These are phyloP conservation scores for Penicillium antarcticum DNA, from an alignment of 495 filamentous ascomycete genomes.

Conservation along the genomic window DNA sequence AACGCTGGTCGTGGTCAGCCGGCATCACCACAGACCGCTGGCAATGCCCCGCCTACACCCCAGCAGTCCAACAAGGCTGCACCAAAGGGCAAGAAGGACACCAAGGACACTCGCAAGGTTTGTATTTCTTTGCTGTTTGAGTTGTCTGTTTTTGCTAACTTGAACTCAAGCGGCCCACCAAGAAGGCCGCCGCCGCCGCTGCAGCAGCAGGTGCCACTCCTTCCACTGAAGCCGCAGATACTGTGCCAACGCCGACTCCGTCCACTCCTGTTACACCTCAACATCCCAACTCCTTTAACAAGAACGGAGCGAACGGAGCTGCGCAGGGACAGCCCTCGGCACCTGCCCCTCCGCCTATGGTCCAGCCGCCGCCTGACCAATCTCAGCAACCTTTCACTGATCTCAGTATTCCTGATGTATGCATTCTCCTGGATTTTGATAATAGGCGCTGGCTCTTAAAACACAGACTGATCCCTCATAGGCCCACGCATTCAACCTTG, in stretches of 20 bases:
- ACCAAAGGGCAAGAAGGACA: slow-evolving; percentile 78
- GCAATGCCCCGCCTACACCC: slow-evolving; percentile 83
- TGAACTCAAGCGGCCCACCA: slow-evolving; percentile 38
- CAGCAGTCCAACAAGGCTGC: slow-evolving; percentile 71
- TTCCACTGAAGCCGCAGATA: slow-evolving; percentile 64
- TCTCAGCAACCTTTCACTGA: slow-evolving; percentile 37
- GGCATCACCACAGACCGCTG: slow-evolving; percentile 72
- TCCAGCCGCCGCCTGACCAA: slow-evolving; percentile 45
- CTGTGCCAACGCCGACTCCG: slow-evolving; percentile 73
- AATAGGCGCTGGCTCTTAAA: neutral
- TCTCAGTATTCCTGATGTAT: slow-evolving; percentile 40
- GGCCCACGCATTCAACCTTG: slow-evolving; percentile 48
- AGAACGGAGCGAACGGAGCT: slow-evolving; percentile 50
- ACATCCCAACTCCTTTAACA: slow-evolving; percentile 61
- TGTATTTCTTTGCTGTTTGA: slow-evolving; percentile 24
- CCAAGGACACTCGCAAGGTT: slow-evolving; percentile 76
- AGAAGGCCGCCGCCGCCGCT: slow-evolving; percentile 63
- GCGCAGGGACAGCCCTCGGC: slow-evolving; percentile 42
- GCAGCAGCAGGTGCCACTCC: slow-evolving; percentile 64
- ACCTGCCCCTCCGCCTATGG: slow-evolving; percentile 38
- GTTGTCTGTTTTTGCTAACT: slow-evolving; percentile 10
- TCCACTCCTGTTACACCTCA: slow-evolving; percentile 85
- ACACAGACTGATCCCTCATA: slow-evolving; percentile 24
- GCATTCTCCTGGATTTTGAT: slow-evolving; percentile 2
- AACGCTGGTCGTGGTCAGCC: slow-evolving; percentile 64